Conservation (phyloP, 139 green algal species). For the Haematococcus sp. region DNA sequence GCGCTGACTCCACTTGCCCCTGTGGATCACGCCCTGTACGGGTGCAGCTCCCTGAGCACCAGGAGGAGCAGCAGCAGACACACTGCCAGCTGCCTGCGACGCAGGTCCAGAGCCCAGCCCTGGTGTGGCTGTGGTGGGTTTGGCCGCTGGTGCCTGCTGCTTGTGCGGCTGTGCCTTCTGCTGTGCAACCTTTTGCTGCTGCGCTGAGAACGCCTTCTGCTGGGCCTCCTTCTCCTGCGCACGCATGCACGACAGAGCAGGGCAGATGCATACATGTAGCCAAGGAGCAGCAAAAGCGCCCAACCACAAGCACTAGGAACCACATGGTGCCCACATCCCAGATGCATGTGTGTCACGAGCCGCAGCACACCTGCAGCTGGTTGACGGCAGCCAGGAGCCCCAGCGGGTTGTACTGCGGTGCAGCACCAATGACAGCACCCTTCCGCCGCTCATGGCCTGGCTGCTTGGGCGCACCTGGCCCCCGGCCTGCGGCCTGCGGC, state of each 20-base stretch:
- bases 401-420: constrained; percentile 55
- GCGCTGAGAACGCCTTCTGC: constrained; percentile 18
- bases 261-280: background rate
- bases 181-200: constrained; percentile 23
- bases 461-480: too few species aligned
- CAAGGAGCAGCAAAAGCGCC: too few species aligned
- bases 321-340: too few species aligned
- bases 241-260: too few species aligned
- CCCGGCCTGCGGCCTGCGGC: background rate
- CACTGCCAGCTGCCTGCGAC: too few species aligned
- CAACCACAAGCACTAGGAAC: too few species aligned
- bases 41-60: background rate
- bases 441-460: constrained; percentile 7
- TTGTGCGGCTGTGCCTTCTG: constrained; percentile 11
- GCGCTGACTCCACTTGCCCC: constrained; percentile 34
- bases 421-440: constrained; percentile 56
- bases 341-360: too few species aligned
- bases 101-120: background rate
- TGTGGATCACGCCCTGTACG: constrained; percentile 40
- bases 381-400: constrained; percentile 40
- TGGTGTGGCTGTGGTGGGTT: background rate
- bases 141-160: constrained; percentile 9
- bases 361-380: constrained; percentile 22
- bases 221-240: constrained; percentile 24
- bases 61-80: too few species aligned